Percentiles rank a stretch among this genome's conserved stretches.
phyloP scores from a whole-genome alignment of 805 yeast species.

The Lipomyces spencermartinsiae region DNA sequence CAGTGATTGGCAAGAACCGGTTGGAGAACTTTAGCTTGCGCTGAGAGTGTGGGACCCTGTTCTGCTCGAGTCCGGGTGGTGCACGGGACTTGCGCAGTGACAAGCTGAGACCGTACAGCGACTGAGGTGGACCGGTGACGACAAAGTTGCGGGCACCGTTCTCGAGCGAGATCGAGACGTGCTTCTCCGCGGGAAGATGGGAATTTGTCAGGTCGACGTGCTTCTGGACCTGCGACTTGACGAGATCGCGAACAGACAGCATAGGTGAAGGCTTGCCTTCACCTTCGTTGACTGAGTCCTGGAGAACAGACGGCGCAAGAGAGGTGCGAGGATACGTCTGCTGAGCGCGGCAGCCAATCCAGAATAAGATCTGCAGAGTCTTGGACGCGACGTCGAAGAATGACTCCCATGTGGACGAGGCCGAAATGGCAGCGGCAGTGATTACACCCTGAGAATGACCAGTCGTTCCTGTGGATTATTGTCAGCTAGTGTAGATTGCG shows the following conservation, averaged over 20 bases:
- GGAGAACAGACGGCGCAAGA: slow-evolving; percentile 88
- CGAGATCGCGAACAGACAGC: slow-evolving; percentile 91
- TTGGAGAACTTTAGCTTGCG: slow-evolving; percentile 92
- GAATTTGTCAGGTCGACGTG: slow-evolving; percentile 87
- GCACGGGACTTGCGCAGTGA: slow-evolving; percentile 94
- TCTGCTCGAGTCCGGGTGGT: slow-evolving; percentile 90
- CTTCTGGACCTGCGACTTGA: slow-evolving; percentile 75
- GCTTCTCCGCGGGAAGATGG: slow-evolving; percentile 91
- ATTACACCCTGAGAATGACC: slow-evolving; percentile 66
- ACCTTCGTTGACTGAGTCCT: slow-evolving; percentile 89
- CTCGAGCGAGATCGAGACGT: slow-evolving; percentile 85
- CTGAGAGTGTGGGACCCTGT: slow-evolving; percentile 91
- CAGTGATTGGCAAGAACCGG: slow-evolving; percentile 91
- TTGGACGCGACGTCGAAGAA: slow-evolving; percentile 74
- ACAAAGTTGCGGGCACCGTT: slow-evolving; percentile 97
- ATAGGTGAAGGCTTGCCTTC: slow-evolving; percentile 98
- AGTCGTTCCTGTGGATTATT: slow-evolving; percentile 46
- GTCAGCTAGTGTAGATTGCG: no score
- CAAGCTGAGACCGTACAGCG: slow-evolving; percentile 92
- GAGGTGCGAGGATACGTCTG: slow-evolving; percentile 91
- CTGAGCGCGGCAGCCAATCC: slow-evolving; percentile 90
- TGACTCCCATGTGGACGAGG: slow-evolving; percentile 81
- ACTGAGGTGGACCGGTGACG: slow-evolving; percentile 97
- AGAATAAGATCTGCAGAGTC: slow-evolving; percentile 85
- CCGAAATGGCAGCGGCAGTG: slow-evolving; percentile 89